Base-by-base conservation (phyloP, 2,329 filamentous ascomycete species). In the Shiraia sp. region DNA sequence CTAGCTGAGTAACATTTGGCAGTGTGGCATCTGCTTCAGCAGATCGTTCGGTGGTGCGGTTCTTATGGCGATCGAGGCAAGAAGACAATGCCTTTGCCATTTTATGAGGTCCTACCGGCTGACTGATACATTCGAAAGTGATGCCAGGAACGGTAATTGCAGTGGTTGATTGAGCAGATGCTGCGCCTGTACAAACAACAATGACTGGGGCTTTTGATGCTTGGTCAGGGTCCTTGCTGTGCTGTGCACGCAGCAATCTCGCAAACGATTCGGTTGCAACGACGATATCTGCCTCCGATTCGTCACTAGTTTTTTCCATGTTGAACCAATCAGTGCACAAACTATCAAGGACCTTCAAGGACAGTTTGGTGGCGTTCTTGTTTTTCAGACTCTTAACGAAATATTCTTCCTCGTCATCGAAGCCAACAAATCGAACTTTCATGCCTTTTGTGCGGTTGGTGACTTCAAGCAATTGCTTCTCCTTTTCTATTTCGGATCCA, bases 101-200 rank as follows among this genome's bases (percentile, higher is more conserved):
- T 44, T 70, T 70, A 42, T 69, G 65, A n/a, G 67, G 67, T 22
- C 67, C 67, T 19, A 61, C 63, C n/a, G 61, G 66, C 33, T 65
- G 66, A 14, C 59, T 45, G 24, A 68, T 66, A 29, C 65, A 67
- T 45, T 66, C 66, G 39, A 65, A 63, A 12, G 59, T 62, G 10
- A 66, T 53, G 0, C 65, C 66, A 2, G 63, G 61, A 3, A 65
- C 59, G 1, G 65, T 66, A 14, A 67, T 65, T 2, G 65, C 59
- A 4, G 61, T 67, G 1, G 60, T 64, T 23, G 63, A 66, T 29
- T 67, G 63, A 27, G 61, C 63, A 6, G 64, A 62, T 13, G 65
- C 63, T 29, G 65, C 63, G 10, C 63, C 65, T 29, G 62, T 59
- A 25, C 66, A 69, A 7, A 69, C 40, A 12, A 67, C 65, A 23